Conservation (phyloP, 371 early-diverging fungal genomes). For the Synchytrium microbalum region DNA sequence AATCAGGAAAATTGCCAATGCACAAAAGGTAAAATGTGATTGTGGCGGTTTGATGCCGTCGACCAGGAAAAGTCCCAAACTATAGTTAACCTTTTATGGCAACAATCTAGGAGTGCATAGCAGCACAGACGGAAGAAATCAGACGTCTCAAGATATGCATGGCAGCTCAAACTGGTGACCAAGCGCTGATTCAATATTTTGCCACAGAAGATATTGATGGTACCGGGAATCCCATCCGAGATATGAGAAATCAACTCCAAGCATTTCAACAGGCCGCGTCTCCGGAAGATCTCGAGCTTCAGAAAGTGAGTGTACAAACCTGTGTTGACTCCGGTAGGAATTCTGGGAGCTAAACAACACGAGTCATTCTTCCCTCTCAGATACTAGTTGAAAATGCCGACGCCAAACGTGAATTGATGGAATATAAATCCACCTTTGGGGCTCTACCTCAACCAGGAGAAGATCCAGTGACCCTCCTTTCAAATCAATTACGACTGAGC, state of each 20-base stretch:
- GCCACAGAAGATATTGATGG: conserved; percentile 39
- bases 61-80: conserved; percentile 9
- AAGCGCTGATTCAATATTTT: conserved; percentile 62
- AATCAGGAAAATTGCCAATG: conserved; percentile 57
- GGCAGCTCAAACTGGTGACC: conserved; percentile 54
- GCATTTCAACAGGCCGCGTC: neutral
- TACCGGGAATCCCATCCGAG: conserved; percentile 34
- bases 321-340: too few relatives aligned
- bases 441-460: too few relatives aligned
- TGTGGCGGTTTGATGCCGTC: neutral
- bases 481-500: neutral
- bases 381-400: too few relatives aligned
- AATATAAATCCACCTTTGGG: neutral
- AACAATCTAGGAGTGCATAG: conserved; percentile 46
- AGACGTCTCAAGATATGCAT: conserved; percentile 57
- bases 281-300: neutral
- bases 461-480: neutral
- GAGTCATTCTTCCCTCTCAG: too few relatives aligned
- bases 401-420: neutral
- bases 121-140: conserved; percentile 52
- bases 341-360: too few relatives aligned
- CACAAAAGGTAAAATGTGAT: conserved; percentile 41
- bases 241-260: conserved; percentile 37
- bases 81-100: too few relatives aligned
- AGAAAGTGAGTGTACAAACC: neutral